Conservation (phyloP, 495 filamentous ascomycete species). For the Podospora appendiculata region DNA sequence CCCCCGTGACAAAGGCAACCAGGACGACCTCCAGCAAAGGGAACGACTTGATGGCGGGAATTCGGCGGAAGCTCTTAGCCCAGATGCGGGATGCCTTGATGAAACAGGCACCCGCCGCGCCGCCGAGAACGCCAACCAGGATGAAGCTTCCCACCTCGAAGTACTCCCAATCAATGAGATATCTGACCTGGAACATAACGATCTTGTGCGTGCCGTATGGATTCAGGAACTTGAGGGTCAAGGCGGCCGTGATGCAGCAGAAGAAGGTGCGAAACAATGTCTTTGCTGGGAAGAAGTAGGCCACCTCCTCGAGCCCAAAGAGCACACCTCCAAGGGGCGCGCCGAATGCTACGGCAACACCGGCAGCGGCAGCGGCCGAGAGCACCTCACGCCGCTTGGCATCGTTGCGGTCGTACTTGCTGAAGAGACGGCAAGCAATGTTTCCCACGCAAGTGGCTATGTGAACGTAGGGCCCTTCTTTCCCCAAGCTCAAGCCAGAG, state of each 20-base stretch:
- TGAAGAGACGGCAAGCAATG: slow-evolving; percentile 84
- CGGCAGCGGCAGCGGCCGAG: slow-evolving; percentile 84
- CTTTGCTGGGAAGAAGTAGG: slow-evolving; percentile 98
- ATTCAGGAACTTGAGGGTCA: slow-evolving; percentile 89
- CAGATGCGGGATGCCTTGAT: slow-evolving; percentile 91
- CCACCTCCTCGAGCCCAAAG: slow-evolving; percentile 90
- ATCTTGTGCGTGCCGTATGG: slow-evolving; percentile 96
- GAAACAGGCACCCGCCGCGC: slow-evolving; percentile 79
- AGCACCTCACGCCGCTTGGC: slow-evolving; percentile 82
- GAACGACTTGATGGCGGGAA: slow-evolving; percentile 69
- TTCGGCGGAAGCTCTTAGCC: slow-evolving; percentile 81
- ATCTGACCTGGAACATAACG: slow-evolving; percentile 90
- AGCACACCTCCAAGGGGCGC: slow-evolving; percentile 89
- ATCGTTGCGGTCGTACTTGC: slow-evolving; percentile 91
- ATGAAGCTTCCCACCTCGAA: slow-evolving; percentile 88
- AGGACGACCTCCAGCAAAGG: slow-evolving; percentile 83
- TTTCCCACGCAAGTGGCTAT: slow-evolving; percentile 95
- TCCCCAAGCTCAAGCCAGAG: slow-evolving; percentile 87
- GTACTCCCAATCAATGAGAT: slow-evolving; percentile 85
- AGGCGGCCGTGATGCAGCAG: slow-evolving; percentile 86
- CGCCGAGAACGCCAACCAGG: slow-evolving; percentile 75
- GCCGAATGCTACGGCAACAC: slow-evolving; percentile 92
- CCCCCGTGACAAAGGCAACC: slow-evolving; percentile 76
- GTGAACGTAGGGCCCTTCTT: slow-evolving; percentile 96
- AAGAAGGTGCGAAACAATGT: slow-evolving; percentile 97